Base-by-base conservation (phyloP, 768 basidiomycete species). In the Amanita subjunquillea region DNA sequence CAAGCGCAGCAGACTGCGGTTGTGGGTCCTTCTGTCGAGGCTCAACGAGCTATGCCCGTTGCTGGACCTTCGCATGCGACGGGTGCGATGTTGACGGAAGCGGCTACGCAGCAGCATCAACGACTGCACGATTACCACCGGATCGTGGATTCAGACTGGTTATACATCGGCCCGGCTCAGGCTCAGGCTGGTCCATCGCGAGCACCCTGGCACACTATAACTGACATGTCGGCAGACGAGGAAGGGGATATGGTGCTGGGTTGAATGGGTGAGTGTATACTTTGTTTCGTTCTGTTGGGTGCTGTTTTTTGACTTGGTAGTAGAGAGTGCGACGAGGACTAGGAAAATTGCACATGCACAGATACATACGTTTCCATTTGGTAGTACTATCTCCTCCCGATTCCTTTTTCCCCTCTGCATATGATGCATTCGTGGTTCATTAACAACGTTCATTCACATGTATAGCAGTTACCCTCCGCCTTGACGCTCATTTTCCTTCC, bases 391-490 rank as follows among this genome's bases (percentile, higher is more conserved):
- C 32, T 36, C 12, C 17, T 30, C 27, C 27, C 6, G 27, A 29
- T 29, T 6, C 27, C 6, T n/a, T 40, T n/a, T 17, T 17, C 17
- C 17, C 17, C 17, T 32, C 38, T 17, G 2, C 17, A 3, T 39
- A 32, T 49, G 13, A 17, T 25, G 23, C 48, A 39, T 49, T 20
- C 48, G 15, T 6, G 32, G 32, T 29, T 30, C 25, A 12, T 17
- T 30, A 6, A 32, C 39, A 10, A 27, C 41, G 5, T 13, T 23
- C 50, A 42, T 42, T 43, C n/a, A 39, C n/a, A 40, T 43, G 41
- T 51, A 41, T 51, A 51, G 50, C 50, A 51, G 50, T 43, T 51
- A 51, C 50, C 41, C 50, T 22, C n/a, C 23, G 20, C 43, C 43
- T 41, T 29, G 43, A 43, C 42, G 22, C 23, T 43, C 42, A 23